phyloP scores from a whole-genome alignment of 2,329 filamentous ascomycete species.

The Dendryphion nanum region DNA sequence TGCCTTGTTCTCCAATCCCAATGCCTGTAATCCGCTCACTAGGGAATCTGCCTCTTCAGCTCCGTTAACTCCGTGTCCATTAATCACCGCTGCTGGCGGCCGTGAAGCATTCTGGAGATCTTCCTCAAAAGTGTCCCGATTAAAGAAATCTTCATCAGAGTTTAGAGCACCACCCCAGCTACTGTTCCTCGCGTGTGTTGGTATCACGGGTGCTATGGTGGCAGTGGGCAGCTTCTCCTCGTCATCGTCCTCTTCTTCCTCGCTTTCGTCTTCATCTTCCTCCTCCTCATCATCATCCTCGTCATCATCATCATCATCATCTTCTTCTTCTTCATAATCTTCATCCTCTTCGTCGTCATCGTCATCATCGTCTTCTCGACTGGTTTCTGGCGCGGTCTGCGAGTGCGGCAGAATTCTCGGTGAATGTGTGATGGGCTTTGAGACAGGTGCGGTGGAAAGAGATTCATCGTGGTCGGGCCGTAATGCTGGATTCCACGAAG shows the following conservation, averaged over 20 bases:
- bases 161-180: constrained; percentile 12
- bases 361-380: constrained; percentile 11
- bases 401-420: constrained; percentile 10
- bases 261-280: constrained; percentile 4
- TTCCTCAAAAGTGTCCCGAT: constrained; percentile 21
- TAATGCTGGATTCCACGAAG: constrained; percentile 58
- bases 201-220: constrained; percentile 4
- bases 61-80: neutral
- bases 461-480: constrained; percentile 41
- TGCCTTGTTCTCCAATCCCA: constrained; percentile 14
- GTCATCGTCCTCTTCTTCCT: constrained; percentile 4
- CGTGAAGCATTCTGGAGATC: constrained; percentile 8
- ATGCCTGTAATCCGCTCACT: constrained; percentile 15
- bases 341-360: constrained; percentile 13
- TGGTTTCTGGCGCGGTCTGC: constrained; percentile 7
- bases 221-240: constrained; percentile 7
- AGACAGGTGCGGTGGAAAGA: constrained; percentile 3
- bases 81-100: neutral
- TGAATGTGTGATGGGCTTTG: constrained; percentile 13
- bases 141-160: constrained; percentile 37
- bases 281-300: constrained; percentile 4
- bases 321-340: constrained; percentile 3
- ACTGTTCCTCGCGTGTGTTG: constrained; percentile 4
- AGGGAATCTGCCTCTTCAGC: constrained; percentile 10
- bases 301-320: constrained; percentile 13